Conservation (phyloP, 352 stramenopile species). For the Globisporangium nagaii region DNA sequence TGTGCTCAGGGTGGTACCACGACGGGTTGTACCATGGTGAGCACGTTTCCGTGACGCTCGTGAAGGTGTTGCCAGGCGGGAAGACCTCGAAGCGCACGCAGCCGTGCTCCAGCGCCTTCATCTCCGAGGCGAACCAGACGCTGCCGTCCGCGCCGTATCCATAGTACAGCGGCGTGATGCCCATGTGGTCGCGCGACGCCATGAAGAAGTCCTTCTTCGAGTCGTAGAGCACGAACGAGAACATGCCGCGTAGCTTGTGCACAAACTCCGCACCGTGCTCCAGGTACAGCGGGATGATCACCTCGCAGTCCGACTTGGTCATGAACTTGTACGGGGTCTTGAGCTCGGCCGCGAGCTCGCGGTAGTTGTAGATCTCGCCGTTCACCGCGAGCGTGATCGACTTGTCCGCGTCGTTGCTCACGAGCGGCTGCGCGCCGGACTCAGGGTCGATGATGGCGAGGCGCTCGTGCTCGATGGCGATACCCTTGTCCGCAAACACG, state of each 20-base stretch:
- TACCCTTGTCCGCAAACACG: constrained; percentile 68
- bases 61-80: constrained; percentile 88
- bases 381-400: constrained; percentile 96
- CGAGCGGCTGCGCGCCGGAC: constrained; percentile 89
- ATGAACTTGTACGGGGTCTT: constrained; percentile 88
- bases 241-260: constrained; percentile 96
- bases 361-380: constrained; percentile 99
- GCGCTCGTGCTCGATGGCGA: constrained; percentile 95
- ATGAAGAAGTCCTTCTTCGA: constrained; percentile 91
- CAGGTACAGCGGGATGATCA: constrained; percentile 96
- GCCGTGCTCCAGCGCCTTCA: constrained; percentile 94
- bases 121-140: constrained; percentile 96
- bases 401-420: constrained; percentile 74
- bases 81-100: constrained; percentile 87
- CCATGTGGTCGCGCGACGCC: constrained; percentile 96
- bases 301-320: constrained; percentile 97
- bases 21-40: constrained; percentile 93
- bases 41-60: constrained; percentile 86
- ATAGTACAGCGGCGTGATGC: constrained; percentile 98
- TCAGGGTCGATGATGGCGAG: constrained; percentile 99
- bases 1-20: constrained; percentile 84
- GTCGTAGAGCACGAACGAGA: constrained; percentile 98
- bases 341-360: constrained; percentile 89
- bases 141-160: constrained; percentile 96
- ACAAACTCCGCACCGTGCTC: constrained; percentile 89